phyloP scores from a whole-genome alignment of 2,329 filamentous ascomycete species.

The Xylariaceae sp. region DNA sequence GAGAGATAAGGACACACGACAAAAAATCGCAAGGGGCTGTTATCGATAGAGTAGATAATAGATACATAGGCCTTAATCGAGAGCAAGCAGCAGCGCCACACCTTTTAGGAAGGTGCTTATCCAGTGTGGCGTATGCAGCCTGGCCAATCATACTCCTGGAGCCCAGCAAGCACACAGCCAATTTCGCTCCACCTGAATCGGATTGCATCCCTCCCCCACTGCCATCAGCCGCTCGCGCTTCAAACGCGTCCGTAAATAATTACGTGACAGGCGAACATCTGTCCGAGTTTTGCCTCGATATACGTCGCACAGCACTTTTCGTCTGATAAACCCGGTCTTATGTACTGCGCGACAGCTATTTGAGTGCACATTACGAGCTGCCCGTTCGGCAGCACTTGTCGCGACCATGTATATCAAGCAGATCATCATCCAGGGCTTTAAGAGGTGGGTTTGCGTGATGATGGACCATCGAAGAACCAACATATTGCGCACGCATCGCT shows the following conservation, averaged over 20 bases:
- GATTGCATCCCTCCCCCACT: constrained; percentile 24
- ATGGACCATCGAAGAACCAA: constrained; percentile 22
- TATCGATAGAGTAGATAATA: too few relatives aligned
- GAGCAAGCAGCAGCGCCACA: too few relatives aligned
- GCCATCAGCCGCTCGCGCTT: constrained; percentile 28
- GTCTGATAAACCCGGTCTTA: constrained; percentile 6
- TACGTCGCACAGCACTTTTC: constrained; percentile 28
- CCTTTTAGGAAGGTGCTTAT: too few relatives aligned
- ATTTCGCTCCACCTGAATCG: constrained; percentile 7
- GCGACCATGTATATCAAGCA: constrained; percentile 95
- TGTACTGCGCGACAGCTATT: constrained; percentile 33
- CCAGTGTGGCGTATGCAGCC: too few relatives aligned
- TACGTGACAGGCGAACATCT: constrained; percentile 34
- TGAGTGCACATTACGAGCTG: constrained; percentile 39
- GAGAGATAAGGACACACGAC: too few relatives aligned
- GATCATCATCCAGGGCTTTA: constrained; percentile 99
- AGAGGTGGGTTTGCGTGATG: constrained; percentile 68
- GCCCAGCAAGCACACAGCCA: background rate
- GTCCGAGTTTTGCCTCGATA: constrained; percentile 13
- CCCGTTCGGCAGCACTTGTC: constrained; percentile 42
- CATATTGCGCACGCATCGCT: constrained; percentile 27
- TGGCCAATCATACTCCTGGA: background rate
- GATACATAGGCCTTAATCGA: too few relatives aligned
- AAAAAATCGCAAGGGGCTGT: too few relatives aligned
- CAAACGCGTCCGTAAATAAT: constrained; percentile 37